Conservation (phyloP, 345 rosid genomes). For the Microthlaspi erraticum region DNA sequence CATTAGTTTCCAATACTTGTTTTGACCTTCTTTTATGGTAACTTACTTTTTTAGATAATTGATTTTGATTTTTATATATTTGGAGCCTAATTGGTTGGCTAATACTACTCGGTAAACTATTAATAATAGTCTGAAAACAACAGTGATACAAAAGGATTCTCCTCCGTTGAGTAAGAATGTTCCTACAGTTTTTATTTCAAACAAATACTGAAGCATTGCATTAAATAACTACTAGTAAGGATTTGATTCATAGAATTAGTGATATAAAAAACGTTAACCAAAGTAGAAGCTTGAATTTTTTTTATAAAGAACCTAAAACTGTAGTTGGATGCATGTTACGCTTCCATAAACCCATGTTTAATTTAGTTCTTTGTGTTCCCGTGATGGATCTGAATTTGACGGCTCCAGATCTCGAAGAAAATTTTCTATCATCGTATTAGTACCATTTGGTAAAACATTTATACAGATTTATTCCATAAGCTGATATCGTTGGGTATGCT, state of each 20-base stretch:
- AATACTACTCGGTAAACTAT: too few relatives aligned
- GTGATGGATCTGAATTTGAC: conserved; percentile 7
- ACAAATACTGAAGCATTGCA: too few relatives aligned
- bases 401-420: conserved; percentile 27
- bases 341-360: not conserved
- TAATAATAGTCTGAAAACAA: too few relatives aligned
- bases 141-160: too few relatives aligned
- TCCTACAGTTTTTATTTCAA: too few relatives aligned
- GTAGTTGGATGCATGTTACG: conserved; percentile 20
- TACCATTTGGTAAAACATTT: too few relatives aligned
- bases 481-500: too few relatives aligned
- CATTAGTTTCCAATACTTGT: conserved; percentile 7
- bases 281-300: not conserved
- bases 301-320: not conserved
- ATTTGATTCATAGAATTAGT: not conserved
- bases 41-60: not conserved
- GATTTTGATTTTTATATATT: not conserved
- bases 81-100: conserved; percentile 19
- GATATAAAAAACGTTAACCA: not conserved
- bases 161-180: too few relatives aligned
- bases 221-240: too few relatives aligned
- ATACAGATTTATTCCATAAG: too few relatives aligned
- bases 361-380: conserved; percentile 1
- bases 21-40: conserved; percentile 10
- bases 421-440: conserved; percentile 10